Base-by-base conservation (phyloP, 495 filamentous ascomycete species). In the Sporormia fimetaria region DNA sequence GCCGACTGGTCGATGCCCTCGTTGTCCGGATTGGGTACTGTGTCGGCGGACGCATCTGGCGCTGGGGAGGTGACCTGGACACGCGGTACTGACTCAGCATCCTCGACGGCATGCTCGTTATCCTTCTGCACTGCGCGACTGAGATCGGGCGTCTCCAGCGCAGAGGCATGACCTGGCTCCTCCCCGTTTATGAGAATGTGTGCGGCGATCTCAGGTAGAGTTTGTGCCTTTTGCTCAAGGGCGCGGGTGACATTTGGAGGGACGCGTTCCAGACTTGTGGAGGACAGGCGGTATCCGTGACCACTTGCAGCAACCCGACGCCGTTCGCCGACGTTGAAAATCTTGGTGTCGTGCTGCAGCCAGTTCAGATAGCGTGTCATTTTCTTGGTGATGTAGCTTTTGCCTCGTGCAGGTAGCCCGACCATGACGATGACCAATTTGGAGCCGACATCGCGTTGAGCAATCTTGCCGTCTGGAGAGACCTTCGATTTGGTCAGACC, bases 401-500 rank as follows among this genome's bases (percentile, higher is more conserved):
- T 98, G 38, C 90, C 90, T 45, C 90, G 67, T 1, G 90, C 90
- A 0, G 90, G 90, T 36, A 98, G 69, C 44, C 90, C 90, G 33
- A 98, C 90, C 90, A 98, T 98, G 54, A 96, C 80, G 56, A 98
- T 90, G 53, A 95, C 87, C 51, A 96, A 68, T 67, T 98, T 98
- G 12, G 88, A 77, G 16, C 86, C 90, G 33, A 98, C 77, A 69
- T 98, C 90, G 42, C 87, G 70, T 49, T 87, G 76, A 42, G 90
- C 76, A 45, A 98, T 98, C 35, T 80, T 74, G 40, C 90, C 90
- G 59, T 98, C 90, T 9, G 90, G 90, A 6, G 90, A 95, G 14
- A 88, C 83, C 57, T 81, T 83, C 26, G 87, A 94, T 55, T 81
- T 81, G 25, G 90, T 98, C 68, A 98, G 73, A 27, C 81, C 69